Evolutionary conservation across 2,329 filamentous ascomycete species (phyloP), one percentile per base, ranked within the genome.

Genomic region (Fusarium sterilihyphosum): DNA sequence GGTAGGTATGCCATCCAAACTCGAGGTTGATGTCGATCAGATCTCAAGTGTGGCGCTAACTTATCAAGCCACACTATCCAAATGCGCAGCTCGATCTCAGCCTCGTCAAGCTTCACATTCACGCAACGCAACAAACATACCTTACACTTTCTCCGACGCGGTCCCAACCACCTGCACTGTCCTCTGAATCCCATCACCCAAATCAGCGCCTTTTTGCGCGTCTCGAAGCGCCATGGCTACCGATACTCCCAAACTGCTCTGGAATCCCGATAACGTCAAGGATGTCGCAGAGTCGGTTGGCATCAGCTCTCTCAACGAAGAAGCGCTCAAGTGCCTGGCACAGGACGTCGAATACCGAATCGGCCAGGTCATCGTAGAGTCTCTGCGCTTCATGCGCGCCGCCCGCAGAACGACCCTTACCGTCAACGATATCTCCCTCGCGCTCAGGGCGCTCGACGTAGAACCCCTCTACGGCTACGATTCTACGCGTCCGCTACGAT

Each of bases 401-500:
- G 91, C 92, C 29, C 93, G 94, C 82, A 92, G 96, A 72, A 98
- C 95, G 4, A 92, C 93, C 2, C 87, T 99, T 75, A 95, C 92
- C 26, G 97, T 96, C 57, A 93, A 96, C 79, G 96, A 99, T 83
- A 90, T 98, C 65, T 92, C 94, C 53, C 92, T 96, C 75, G 96
- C 96, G 8, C 86, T 99, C 73, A 91, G 91, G 71, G 91, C 95
- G 17, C 88, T 99, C 57, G 95, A 98, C 79, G 94, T 98, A 31
- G 96, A 99, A 83, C 96, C 96, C 3, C 89, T 98, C 4, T 98
- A 98, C 80, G 96, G 96, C 26, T 99, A 99, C 84, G 96, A 98
- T 81, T 95, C 95, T 40, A 96, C 94, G 47, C 88, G 96, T 59
- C 94, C 95, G 33, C 85, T 99, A 78, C 90, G 93, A 62, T 99